A percentile compares a stretch with the other conserved stretches of the same genome.
Evolutionary conservation across 2,329 filamentous ascomycete genomes (phyloP).

Genomic region (Ceratocystis diversiconidia): DNA sequence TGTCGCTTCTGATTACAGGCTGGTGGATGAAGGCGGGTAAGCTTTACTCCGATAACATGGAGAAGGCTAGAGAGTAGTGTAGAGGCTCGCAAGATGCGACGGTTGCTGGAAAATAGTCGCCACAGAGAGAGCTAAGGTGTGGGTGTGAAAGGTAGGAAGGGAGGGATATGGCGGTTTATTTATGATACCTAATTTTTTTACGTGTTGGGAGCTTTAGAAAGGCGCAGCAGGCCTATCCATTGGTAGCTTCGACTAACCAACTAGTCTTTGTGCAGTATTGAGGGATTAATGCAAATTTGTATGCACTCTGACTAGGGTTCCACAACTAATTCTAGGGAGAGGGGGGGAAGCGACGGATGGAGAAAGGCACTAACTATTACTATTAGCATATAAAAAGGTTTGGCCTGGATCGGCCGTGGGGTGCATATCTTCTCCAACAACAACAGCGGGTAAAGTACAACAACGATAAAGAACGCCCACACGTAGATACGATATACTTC

Average conservation of each 20-base stretch:
- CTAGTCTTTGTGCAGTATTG: background rate
- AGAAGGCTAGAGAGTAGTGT: conserved; percentile 25
- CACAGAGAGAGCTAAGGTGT: background rate
- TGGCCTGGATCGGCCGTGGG: background rate
- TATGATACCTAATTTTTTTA: background rate
- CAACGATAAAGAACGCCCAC: background rate
- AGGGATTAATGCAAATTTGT: background rate
- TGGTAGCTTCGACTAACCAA: background rate
- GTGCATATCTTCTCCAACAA: background rate
- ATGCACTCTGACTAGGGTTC: background rate
- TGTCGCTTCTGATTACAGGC: conserved; percentile 25
- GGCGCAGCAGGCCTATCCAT: background rate
- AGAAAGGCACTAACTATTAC: background rate
- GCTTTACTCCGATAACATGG: conserved; percentile 28
- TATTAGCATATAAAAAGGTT: background rate
- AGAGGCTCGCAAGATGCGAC: background rate
- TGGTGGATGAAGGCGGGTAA: conserved; percentile 33
- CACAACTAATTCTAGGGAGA: background rate
- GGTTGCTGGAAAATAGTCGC: background rate
- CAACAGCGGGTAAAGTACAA: too few species aligned
- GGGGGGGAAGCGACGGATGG: too few species aligned
- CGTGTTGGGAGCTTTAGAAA: background rate
- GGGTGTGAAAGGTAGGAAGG: background rate
- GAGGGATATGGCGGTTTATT: background rate
- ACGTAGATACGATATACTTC: background rate